Base-by-base conservation (phyloP, 257 asterid genomes). In the Nicotiana attenuata region DNA sequence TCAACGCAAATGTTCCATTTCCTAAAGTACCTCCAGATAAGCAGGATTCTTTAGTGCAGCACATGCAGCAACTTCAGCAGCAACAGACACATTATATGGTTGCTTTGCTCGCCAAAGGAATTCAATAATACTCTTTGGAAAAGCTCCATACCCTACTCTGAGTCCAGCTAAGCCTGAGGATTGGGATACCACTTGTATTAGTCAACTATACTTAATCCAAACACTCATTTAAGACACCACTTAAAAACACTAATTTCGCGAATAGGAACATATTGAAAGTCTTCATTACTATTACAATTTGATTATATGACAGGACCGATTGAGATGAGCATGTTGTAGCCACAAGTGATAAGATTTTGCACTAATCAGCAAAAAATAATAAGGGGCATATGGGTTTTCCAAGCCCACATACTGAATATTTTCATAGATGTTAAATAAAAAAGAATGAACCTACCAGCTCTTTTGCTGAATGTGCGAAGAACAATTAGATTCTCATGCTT, bases 81-180 rank as follows among this genome's bases (percentile, higher is more conserved):
- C 99, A 78, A 91, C 99, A 26, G 99, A 96, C 84, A 94, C 98
- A 52, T 96, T 94, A 88, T 96, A 96, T 16, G 98, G 99, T 84
- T 96, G 99, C 85, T 96, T 96, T 68, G 99, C 98, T 86, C 98
- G 89, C 99, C 99, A 96, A 29, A 96, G 86, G 86, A 90, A 96
- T 81, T 96, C 91, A 66, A 96, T 96, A 28, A 94, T 91, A 92
- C 98, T 96, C 85, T 81, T 84, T 7, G 99, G 99, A 85, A 96
- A 96, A 75, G 98, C 97, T 82, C 98, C 99, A 71, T 96, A 96
- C 73, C 99, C 98, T 85, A 96, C 91, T 66, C 97, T 91, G 80
- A 96, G 95, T 55, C 98, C 99, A 8, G 99, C 98, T 89, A 96
- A 88, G 80, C 94, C 98, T 96, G 95, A 81, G 85, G 80, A 26